These are phyloP conservation scores for Auriscalpium vulgare DNA, from an alignment of 768 basidiomycete genomes.

Conservation along the genomic window DNA sequence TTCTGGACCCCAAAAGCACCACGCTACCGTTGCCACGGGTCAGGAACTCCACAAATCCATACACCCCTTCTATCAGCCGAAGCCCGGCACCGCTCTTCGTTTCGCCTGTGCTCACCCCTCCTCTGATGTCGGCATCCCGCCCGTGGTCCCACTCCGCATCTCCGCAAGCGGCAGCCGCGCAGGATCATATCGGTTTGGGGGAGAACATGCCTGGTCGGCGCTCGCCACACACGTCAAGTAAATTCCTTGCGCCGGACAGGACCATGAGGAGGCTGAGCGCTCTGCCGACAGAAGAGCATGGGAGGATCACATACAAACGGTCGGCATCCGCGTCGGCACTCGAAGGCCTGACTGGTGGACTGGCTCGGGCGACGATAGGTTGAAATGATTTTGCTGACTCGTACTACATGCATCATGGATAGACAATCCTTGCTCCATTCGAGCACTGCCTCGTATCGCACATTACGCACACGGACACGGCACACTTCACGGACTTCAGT, in stretches of 20 bases:
- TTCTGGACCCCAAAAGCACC: constrained; percentile 49
- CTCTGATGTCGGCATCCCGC: neutral
- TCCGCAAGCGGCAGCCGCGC: neutral
- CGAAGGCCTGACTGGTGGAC: neutral
- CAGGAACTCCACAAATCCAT: neutral
- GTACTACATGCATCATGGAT: neutral
- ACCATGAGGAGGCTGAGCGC: neutral
- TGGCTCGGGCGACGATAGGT: constrained; percentile 8
- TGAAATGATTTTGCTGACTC: neutral
- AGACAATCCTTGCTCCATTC: neutral
- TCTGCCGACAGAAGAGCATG: constrained; percentile 7
- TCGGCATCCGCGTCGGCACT: neutral
- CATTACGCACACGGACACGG: neutral
- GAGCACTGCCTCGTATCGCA: neutral
- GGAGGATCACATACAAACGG: neutral
- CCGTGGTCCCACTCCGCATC: constrained; percentile 6
- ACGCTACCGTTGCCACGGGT: constrained; percentile 16
- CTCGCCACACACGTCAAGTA: neutral
- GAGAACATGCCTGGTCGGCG: neutral
- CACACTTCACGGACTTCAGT: too few relatives aligned
- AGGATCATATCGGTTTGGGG: neutral
- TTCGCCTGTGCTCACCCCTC: constrained; percentile 9
- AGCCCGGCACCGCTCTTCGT: constrained; percentile 7
- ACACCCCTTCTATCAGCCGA: neutral
- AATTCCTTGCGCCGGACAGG: constrained; percentile 3